Conservation (phyloP, 495 filamentous ascomycete genomes). For the Diplogelasinospora grovesii region DNA sequence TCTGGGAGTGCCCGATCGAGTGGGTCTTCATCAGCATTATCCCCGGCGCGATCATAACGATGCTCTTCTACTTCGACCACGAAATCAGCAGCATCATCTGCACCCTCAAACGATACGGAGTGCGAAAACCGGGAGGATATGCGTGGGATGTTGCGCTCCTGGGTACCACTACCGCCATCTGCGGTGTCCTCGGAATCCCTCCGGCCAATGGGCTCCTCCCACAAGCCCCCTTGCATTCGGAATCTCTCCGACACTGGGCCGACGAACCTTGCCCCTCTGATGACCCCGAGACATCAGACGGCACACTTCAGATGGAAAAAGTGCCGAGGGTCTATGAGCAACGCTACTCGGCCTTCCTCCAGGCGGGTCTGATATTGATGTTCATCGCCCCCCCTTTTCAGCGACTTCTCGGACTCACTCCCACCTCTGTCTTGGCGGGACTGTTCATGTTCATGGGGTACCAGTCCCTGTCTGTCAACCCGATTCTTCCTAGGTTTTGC, state of each 20-base stretch:
- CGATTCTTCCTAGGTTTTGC: slow-evolving; percentile 58
- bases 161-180: slow-evolving; percentile 61
- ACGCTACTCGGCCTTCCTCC: slow-evolving; percentile 59
- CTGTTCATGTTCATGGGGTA: slow-evolving; percentile 71
- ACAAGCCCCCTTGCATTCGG: slow-evolving; percentile 64
- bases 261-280: slow-evolving; percentile 18
- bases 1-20: slow-evolving; percentile 54
- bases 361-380: slow-evolving; percentile 53
- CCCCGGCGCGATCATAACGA: slow-evolving; percentile 60
- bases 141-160: slow-evolving; percentile 65
- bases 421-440: slow-evolving; percentile 61
- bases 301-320: too few relatives aligned
- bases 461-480: slow-evolving; percentile 62
- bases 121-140: slow-evolving; percentile 59
- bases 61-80: slow-evolving; percentile 70
- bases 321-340: slow-evolving; percentile 58
- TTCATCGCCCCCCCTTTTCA: slow-evolving; percentile 64
- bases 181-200: slow-evolving; percentile 63
- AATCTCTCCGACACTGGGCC: slow-evolving; percentile 54
- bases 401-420: slow-evolving; percentile 61
- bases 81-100: slow-evolving; percentile 73
- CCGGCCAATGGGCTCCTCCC: slow-evolving; percentile 65
- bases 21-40: slow-evolving; percentile 63
- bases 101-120: slow-evolving; percentile 61
- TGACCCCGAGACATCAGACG: not conserved